phyloP scores from a whole-genome alignment of 495 filamentous ascomycete species.

The Pseudevernia furfuracea region DNA sequence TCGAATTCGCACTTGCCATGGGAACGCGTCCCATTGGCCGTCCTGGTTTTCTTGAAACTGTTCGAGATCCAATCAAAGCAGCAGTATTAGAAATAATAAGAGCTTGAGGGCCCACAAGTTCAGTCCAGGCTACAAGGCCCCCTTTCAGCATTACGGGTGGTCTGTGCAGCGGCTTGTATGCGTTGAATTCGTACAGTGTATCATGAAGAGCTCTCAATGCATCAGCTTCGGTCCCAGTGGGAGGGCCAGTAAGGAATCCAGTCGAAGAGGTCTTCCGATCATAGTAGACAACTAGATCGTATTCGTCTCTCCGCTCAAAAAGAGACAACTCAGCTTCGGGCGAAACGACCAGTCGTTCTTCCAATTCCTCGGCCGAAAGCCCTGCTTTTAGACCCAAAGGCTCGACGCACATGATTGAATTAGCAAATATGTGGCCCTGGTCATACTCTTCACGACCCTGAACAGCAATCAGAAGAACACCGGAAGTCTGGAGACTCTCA shows the following conservation, averaged over 20 bases:
- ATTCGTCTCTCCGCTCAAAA: slow-evolving; percentile 70
- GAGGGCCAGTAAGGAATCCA: slow-evolving; percentile 41
- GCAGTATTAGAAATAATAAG: slow-evolving; percentile 52
- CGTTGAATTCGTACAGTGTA: slow-evolving; percentile 75
- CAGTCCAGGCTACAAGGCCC: slow-evolving; percentile 78
- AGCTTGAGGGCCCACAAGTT: slow-evolving; percentile 63
- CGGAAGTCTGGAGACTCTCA: slow-evolving; percentile 53
- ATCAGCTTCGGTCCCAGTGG: slow-evolving; percentile 44
- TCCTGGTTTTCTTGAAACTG: slow-evolving; percentile 34
- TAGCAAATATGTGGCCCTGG: slow-evolving; percentile 74
- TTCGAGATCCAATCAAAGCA: slow-evolving; percentile 39
- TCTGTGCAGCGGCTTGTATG: slow-evolving; percentile 61
- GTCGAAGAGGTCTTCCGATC: slow-evolving; percentile 59
- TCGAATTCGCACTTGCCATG: slow-evolving; percentile 46
- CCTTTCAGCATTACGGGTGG: slow-evolving; percentile 72
- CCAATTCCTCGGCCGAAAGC: slow-evolving; percentile 78
- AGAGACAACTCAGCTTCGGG: slow-evolving; percentile 64
- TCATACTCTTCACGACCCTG: slow-evolving; percentile 76
- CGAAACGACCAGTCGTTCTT: slow-evolving; percentile 71
- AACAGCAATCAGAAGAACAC: slow-evolving; percentile 78
- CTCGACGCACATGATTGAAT: slow-evolving; percentile 81
- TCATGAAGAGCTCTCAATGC: slow-evolving; percentile 64
- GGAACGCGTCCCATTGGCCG: slow-evolving; percentile 46
- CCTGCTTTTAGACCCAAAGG: slow-evolving; percentile 67
- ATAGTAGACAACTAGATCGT: slow-evolving; percentile 84